Conservation (phyloP, 345 rosid genomes). For the Psidium guajava region DNA sequence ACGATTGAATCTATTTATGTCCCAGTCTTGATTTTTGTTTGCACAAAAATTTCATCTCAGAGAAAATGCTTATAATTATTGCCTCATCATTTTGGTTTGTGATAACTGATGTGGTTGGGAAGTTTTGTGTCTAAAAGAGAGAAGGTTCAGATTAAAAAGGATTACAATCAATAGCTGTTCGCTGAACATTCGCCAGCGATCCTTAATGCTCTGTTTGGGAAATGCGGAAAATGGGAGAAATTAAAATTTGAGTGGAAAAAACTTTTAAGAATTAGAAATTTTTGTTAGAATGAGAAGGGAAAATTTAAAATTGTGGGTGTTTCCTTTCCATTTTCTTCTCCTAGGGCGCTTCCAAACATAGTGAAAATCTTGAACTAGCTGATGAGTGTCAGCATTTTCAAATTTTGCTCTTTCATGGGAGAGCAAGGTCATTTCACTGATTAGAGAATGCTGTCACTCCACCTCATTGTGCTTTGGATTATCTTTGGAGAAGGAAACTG, state of each 20-base stretch:
- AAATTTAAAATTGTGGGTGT: not conserved
- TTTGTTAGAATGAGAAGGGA: not conserved
- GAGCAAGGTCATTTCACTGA: not conserved
- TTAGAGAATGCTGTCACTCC: not conserved
- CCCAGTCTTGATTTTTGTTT: not conserved
- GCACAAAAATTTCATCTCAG: not conserved
- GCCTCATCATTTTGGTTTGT: not conserved
- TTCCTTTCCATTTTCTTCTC: not conserved
- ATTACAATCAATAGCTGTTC: not conserved
- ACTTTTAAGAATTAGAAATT: not conserved
- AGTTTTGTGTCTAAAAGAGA: not conserved
- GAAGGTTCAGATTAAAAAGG: not conserved
- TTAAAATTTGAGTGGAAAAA: not conserved
- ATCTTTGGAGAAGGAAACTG: not conserved
- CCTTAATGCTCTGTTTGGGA: not conserved
- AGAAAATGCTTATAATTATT: not conserved
- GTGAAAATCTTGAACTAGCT: not conserved
- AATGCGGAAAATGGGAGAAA: not conserved
- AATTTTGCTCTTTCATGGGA: not conserved
- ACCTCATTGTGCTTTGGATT: not conserved
- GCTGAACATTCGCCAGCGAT: not conserved
- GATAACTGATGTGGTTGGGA: not conserved
- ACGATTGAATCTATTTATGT: not conserved
- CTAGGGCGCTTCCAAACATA: not conserved
- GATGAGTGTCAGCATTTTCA: not conserved